Evolutionary conservation across 139 green algal species (phyloP).

Genomic region (Deuterostichococcus epilithicus): DNA sequence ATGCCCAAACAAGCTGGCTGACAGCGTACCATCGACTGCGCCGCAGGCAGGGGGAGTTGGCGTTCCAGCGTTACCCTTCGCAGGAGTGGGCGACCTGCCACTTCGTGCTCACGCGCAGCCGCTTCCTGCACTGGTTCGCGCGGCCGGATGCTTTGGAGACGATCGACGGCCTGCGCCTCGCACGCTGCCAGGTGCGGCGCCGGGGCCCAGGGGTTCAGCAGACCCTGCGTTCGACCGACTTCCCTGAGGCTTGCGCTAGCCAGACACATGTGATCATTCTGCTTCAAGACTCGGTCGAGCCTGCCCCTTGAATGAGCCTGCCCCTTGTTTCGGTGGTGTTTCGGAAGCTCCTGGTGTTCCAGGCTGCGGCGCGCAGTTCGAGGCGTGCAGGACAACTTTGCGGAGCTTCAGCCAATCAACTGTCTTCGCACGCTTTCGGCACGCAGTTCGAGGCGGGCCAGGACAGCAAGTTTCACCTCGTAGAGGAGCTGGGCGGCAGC

Average conservation of each 20-base stretch:
- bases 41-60: conserved; percentile 56
- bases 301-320: too few relatives aligned
- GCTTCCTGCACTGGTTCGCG: conserved; percentile 62
- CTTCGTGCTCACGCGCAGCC: conserved; percentile 62
- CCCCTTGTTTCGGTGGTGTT: too few relatives aligned
- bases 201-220: background rate
- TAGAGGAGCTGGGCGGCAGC: conserved; percentile 30
- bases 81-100: conserved; percentile 48
- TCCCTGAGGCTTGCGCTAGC: too few relatives aligned
- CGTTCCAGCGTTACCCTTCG: conserved; percentile 32
- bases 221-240: background rate
- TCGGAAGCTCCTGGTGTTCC: too few relatives aligned
- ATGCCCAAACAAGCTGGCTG: background rate
- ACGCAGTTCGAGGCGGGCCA: conserved; percentile 53
- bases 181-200: background rate
- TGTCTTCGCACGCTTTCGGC: background rate
- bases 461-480: conserved; percentile 56
- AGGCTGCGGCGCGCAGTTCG: too few relatives aligned
- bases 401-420: too few relatives aligned
- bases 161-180: background rate
- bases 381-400: too few relatives aligned
- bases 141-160: background rate
- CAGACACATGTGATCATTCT: too few relatives aligned
- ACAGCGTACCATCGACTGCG: background rate
- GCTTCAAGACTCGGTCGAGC: too few relatives aligned